Percentiles rank a stretch among this genome's conserved stretches.
Conservation (phyloP, 139 green algal genomes). For the Picochlorum sp. region DNA sequence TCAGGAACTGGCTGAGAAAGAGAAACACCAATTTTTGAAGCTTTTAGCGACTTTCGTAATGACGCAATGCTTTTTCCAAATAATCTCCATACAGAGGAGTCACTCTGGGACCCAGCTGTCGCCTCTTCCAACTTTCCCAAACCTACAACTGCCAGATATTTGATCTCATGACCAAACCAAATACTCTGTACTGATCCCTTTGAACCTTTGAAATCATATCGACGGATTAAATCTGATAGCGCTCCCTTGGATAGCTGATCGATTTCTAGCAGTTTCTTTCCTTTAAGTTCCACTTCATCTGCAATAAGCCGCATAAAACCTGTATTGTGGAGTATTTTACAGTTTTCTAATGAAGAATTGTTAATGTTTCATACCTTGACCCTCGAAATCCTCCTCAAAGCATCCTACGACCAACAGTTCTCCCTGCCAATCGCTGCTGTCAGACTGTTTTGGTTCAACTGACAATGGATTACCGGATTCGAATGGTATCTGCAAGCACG, state of each 20-base stretch:
- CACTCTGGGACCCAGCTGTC: constrained; percentile 29
- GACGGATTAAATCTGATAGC: constrained; percentile 41
- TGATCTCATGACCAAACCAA: background rate
- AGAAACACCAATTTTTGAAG: constrained; percentile 25
- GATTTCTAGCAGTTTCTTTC: constrained; percentile 31
- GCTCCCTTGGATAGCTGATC: constrained; percentile 31
- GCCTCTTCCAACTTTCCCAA: constrained; percentile 49
- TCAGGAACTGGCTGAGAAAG: too few relatives aligned
- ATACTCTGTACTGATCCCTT: constrained; percentile 18
- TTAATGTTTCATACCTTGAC: background rate
- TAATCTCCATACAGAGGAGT: constrained; percentile 36
- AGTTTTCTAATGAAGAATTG: background rate
- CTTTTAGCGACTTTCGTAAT: constrained; percentile 46
- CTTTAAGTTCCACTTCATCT: constrained; percentile 37
- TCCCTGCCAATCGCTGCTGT: constrained; percentile 22
- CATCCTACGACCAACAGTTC: constrained; percentile 65
- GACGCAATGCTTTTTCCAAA: constrained; percentile 36
- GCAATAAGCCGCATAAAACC: too few relatives aligned
- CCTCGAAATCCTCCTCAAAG: constrained; percentile 46
- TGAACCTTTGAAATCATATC: constrained; percentile 64
- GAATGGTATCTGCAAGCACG: constrained; percentile 10
- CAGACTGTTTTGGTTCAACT: background rate
- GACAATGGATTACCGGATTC: background rate
- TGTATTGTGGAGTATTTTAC: too few relatives aligned
- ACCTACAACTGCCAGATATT: constrained; percentile 51